Evolutionary conservation across 2,329 filamentous ascomycete species (phyloP).

Genomic region (Cordyceps sp.): DNA sequence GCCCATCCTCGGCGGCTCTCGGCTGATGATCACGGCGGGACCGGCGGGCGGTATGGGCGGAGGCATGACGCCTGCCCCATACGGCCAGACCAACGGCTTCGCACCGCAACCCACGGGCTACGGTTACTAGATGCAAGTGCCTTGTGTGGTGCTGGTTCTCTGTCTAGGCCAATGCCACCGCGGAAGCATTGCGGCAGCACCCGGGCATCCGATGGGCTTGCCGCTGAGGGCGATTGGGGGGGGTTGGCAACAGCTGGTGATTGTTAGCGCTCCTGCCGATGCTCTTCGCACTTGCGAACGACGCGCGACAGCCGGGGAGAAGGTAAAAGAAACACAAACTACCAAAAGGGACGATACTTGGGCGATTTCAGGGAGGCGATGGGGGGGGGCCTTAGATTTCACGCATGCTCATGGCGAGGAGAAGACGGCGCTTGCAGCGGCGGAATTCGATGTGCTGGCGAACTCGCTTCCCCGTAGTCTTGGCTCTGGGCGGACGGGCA

Average conservation of each 20-base stretch:
- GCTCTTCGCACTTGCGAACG: neutral
- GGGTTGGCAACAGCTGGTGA: conserved; percentile 1
- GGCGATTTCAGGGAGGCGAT: no score
- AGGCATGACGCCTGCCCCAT: conserved; percentile 47
- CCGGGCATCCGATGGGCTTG: no score
- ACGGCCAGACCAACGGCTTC: conserved; percentile 69
- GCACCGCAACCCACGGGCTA: conserved; percentile 77
- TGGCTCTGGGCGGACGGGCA: no score
- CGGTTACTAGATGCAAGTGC: conserved; percentile 32
- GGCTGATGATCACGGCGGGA: conserved; percentile 92
- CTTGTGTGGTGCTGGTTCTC: conserved; percentile 11
- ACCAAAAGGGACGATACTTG: no score
- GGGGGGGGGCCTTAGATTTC: no score
- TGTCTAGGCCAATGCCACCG: neutral
- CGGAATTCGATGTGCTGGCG: no score
- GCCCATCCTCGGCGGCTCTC: conserved; percentile 74
- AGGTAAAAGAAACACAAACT: neutral
- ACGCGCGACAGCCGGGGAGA: neutral
- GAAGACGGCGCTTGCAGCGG: no score
- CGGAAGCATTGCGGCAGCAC: no score
- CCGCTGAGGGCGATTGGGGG: no score
- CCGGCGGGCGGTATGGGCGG: conserved; percentile 29
- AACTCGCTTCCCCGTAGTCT: no score
- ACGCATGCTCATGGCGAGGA: no score
- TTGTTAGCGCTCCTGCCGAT: conserved; percentile 3